Percentiles rank a stretch among this genome's conserved stretches.
These are phyloP conservation scores for Blastomyces silverae DNA, from an alignment of 2,329 filamentous ascomycete genomes.

Conservation along the genomic window DNA sequence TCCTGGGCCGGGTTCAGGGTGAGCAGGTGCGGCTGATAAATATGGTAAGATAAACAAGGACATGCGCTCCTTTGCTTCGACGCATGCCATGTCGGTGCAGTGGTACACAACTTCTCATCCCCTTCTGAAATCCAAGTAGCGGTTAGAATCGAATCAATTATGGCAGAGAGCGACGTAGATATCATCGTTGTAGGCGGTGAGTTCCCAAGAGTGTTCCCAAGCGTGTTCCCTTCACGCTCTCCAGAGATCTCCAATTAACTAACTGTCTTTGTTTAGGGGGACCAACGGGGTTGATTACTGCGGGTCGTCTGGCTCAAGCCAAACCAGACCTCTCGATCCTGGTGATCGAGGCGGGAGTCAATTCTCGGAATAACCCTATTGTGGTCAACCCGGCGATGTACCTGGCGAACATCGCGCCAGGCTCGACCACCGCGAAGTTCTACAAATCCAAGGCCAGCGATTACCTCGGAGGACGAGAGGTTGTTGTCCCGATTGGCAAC, in stretches of 20 bases:
- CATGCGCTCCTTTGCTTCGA: background rate
- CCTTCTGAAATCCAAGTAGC: background rate
- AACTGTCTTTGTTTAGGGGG: conserved; percentile 34
- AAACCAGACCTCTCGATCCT: conserved; percentile 47
- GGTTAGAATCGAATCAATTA: background rate
- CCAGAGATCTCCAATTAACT: background rate
- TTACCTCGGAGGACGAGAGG: conserved; percentile 23
- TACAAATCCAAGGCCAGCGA: conserved; percentile 46
- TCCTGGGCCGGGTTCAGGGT: background rate
- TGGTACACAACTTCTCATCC: background rate
- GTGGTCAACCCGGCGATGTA: conserved; percentile 50
- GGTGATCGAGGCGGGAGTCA: conserved; percentile 49
- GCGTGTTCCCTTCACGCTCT: background rate
- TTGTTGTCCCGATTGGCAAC: conserved; percentile 41
- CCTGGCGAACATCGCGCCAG: conserved; percentile 44
- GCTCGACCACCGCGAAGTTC: conserved; percentile 47
- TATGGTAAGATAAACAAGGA: background rate
- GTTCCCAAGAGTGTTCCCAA: background rate
- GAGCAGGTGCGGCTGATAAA: too few species aligned
- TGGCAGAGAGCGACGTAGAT: conserved; percentile 10
- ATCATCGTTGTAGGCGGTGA: conserved; percentile 13
- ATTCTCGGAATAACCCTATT: conserved; percentile 47
- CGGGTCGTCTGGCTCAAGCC: conserved; percentile 47
- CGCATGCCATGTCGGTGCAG: background rate
- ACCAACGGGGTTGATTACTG: conserved; percentile 46